Evolutionary conservation across 208 protist genomes (phyloP).

Genomic region (Jaenimonas drosophilae): DNA sequence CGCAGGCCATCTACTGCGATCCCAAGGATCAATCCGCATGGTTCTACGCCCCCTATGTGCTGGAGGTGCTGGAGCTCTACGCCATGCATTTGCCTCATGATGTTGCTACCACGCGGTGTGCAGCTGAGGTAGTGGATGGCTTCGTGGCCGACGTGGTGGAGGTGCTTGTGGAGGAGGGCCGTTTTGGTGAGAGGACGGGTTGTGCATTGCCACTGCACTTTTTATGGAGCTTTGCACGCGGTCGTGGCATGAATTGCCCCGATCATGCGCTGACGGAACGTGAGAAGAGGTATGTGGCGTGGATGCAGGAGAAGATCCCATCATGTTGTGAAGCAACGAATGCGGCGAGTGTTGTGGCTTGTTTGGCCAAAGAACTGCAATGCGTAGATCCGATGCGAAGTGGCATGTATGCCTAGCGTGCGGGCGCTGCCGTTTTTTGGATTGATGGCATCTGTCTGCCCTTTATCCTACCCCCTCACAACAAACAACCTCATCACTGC

Average conservation of each 20-base stretch:
- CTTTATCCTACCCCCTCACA: too few species aligned
- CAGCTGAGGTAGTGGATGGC: slow-evolving; percentile 12
- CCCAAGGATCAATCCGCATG: slow-evolving; percentile 82
- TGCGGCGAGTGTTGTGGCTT: not conserved
- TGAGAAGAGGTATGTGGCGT: not conserved
- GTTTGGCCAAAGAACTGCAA: slow-evolving; percentile 17
- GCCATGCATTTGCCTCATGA: not conserved
- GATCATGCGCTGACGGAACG: not conserved
- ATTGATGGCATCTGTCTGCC: too few species aligned
- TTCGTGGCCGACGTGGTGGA: slow-evolving; percentile 34
- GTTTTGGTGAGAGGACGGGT: slow-evolving; percentile 18
- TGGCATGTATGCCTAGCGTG: slow-evolving; percentile 23
- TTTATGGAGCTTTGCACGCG: slow-evolving; percentile 11
- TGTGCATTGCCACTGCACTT: slow-evolving; percentile 48
- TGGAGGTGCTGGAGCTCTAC: slow-evolving; percentile 8
- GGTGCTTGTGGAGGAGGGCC: slow-evolving; percentile 35
- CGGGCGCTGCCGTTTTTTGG: too few species aligned
- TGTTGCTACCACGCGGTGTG: not conserved
- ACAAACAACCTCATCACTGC: too few species aligned
- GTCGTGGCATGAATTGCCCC: not conserved
- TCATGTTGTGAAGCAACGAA: not conserved
- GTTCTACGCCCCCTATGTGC: slow-evolving; percentile 70
- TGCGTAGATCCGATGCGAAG: slow-evolving; percentile 14
- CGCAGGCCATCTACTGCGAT: slow-evolving; percentile 79
- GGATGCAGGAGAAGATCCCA: too few species aligned